A percentile compares a stretch with the other conserved stretches of the same genome.
Evolutionary conservation across 2,329 filamentous ascomycete genomes (phyloP).

Genomic region (Byssothecium circinans): DNA sequence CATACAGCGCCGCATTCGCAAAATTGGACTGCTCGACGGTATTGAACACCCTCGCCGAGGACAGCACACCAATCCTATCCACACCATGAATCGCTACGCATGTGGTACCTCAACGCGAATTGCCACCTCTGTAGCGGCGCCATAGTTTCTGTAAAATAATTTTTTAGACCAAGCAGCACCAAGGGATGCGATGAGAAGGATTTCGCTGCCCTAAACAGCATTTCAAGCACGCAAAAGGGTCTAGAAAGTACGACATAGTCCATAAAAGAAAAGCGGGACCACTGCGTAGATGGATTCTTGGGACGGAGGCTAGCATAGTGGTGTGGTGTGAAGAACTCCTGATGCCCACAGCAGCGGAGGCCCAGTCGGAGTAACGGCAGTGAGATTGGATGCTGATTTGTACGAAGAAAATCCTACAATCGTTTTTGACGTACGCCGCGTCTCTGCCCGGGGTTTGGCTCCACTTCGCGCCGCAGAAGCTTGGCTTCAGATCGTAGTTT

Average conservation of each 20-base stretch:
- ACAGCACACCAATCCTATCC: too few species aligned
- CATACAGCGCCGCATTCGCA: too few species aligned
- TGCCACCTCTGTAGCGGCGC: too few species aligned
- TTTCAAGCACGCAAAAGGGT: neutral
- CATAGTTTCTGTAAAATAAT: too few species aligned
- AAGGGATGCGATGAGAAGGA: neutral
- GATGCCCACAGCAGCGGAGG: slow-evolving; percentile 17
- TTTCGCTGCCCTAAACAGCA: neutral
- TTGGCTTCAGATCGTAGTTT: slow-evolving; percentile 23
- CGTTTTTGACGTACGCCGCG: slow-evolving; percentile 32
- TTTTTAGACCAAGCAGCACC: neutral
- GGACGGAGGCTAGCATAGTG: too few species aligned
- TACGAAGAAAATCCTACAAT: slow-evolving; percentile 4
- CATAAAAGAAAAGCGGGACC: neutral
- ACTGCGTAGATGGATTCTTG: too few species aligned
- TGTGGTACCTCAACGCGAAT: too few species aligned
- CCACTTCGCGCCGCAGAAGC: slow-evolving; percentile 25
- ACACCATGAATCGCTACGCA: too few species aligned
- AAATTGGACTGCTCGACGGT: too few species aligned
- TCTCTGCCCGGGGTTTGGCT: slow-evolving; percentile 14
- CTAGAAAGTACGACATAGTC: neutral
- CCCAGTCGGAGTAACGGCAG: slow-evolving; percentile 32
- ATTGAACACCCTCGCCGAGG: too few species aligned
- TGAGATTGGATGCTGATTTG: slow-evolving; percentile 18
- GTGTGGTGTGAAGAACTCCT: slow-evolving; percentile 1